Evolutionary conservation across 805 yeast genomes (phyloP).

Genomic region (Saccharomyces mikatae): DNA sequence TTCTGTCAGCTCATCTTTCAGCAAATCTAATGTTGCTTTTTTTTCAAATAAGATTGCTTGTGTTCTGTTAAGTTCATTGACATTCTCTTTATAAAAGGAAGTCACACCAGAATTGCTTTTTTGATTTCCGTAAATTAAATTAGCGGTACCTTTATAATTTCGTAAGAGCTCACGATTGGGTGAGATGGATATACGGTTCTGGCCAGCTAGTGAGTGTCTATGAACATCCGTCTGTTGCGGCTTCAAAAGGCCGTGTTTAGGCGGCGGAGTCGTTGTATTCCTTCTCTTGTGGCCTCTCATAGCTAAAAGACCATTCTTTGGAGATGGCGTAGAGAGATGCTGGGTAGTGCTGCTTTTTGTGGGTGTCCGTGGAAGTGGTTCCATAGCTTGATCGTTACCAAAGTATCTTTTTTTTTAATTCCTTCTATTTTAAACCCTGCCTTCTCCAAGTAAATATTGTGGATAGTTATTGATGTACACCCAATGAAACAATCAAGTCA

Average conservation of each 20-base stretch:
- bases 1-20: conserved; percentile 19
- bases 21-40: conserved; percentile 19
- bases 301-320: neutral
- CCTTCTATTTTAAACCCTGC: neutral
- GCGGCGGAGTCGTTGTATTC: conserved; percentile 9
- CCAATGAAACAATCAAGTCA: neutral
- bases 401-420: neutral
- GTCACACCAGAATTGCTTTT: conserved; percentile 17
- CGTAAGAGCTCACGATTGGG: neutral
- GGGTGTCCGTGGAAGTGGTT: conserved; percentile 5
- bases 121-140: neutral
- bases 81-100: conserved; percentile 26
- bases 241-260: neutral
- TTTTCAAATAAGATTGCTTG: conserved; percentile 22
- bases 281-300: conserved; percentile 4
- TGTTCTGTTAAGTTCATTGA: conserved; percentile 23
- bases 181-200: neutral
- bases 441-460: neutral
- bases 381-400: neutral
- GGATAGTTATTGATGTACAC: neutral
- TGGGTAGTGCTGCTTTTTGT: neutral
- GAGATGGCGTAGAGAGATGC: neutral
- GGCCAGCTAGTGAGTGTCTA: neutral
- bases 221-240: neutral
- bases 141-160: neutral